Evolutionary conservation across 2,329 filamentous ascomycete species (phyloP), one percentile per base, ranked within the genome.

Genomic region (Aspergillaceae sp.): DNA sequence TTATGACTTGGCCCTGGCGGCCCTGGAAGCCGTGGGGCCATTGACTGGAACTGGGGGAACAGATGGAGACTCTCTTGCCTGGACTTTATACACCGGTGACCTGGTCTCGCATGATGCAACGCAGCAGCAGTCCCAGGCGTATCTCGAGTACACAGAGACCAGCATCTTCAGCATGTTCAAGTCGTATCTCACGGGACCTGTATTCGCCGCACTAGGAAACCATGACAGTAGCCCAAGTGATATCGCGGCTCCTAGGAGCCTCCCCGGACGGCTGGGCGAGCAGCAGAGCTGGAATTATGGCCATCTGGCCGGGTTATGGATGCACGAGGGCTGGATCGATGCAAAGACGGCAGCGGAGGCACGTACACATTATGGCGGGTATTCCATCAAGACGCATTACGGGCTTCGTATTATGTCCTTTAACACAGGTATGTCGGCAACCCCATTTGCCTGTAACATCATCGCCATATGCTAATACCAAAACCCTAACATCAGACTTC

Each of bases 231-330:
- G 70, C 47, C 77, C 77, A 1, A 70, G 74, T 46, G 74, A 72
- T 26, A 73, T 77, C 28, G 73, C 78, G 51, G 68, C 71, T 5
- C 74, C 77, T 2, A 73, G 79, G 51, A 72, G 59, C 29, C 61
- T 81, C 6, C 76, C 76, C 6, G 76, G 74, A 1, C 66, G 68
- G 1, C 62, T 80, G 1, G 75, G 76, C 1, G 60, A 73, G 49
- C 77, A 81, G 51, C 72, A 76, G 51, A 76, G 72, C 44, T 80
- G 77, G 77, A 78, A 79, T 52, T 79, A 75, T 51, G 66, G 78
- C 28, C 76, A 79, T 51, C 65, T 80, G 10, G 68, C 76, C n/a
- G 63, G 62, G 8, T 63, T 80, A 0, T 80, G 77, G 77, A 64
- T 73, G 51, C 71, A 79, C 47, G 74, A 78, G 48, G 74, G 73